Evolutionary conservation across 192 early-diverging fungal genomes (phyloP).

Genomic region (Paraglomus brasilianum): DNA sequence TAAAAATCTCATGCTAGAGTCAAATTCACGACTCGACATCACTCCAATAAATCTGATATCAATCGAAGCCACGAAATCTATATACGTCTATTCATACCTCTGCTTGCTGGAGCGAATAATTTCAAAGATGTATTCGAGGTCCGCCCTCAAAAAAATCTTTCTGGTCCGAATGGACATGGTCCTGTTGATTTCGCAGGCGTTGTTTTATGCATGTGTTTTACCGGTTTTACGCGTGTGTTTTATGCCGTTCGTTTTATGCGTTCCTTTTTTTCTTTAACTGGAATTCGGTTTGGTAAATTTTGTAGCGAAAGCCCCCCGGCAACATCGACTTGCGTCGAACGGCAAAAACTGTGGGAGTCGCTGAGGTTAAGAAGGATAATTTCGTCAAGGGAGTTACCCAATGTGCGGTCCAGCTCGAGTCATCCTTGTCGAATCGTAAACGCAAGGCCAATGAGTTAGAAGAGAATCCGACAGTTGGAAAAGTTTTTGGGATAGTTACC

Average conservation of each 20-base stretch:
- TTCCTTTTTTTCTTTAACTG: too few species aligned
- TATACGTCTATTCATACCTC: slow-evolving; percentile 3
- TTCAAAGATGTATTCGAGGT: slow-evolving; percentile 7
- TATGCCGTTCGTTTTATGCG: too few species aligned
- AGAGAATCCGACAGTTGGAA: background rate
- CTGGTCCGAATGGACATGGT: slow-evolving; percentile 12
- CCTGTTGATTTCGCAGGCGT: slow-evolving; percentile 17
- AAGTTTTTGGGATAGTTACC: slow-evolving; percentile 1
- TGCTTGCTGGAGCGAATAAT: background rate
- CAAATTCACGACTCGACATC: too few species aligned
- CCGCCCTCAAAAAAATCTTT: slow-evolving; percentile 13
- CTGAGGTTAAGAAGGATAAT: slow-evolving; percentile 11
- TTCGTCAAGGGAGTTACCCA: background rate
- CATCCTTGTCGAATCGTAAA: slow-evolving; percentile 4
- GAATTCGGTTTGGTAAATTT: too few species aligned
- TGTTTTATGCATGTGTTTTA: too few species aligned
- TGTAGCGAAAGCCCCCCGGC: too few species aligned
- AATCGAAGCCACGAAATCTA: slow-evolving; percentile 14
- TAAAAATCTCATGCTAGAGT: too few species aligned
- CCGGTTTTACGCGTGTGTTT: too few species aligned
- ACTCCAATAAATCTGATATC: too few species aligned
- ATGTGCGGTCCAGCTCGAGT: slow-evolving; percentile 7
- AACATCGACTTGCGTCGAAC: slow-evolving; percentile 15
- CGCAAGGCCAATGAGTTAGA: background rate
- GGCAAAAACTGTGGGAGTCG: slow-evolving; percentile 8